These are phyloP conservation scores for Plasmodium vivax DNA, from an alignment of 169 alveolate genomes.

Conservation along the genomic window DNA sequence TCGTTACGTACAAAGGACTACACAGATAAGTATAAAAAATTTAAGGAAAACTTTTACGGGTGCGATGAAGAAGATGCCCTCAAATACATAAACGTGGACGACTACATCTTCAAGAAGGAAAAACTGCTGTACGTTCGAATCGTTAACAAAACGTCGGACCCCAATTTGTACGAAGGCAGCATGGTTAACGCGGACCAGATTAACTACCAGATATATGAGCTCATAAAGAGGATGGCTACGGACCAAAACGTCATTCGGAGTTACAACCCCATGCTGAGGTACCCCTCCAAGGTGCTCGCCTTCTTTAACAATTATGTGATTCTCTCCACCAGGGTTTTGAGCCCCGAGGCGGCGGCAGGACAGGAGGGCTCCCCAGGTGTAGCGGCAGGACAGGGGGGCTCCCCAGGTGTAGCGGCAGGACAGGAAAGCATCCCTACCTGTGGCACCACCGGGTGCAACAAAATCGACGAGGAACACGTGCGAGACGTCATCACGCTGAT, in stretches of 20 bases:
- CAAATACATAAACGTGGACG: constrained; percentile 67
- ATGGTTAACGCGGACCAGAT: constrained; percentile 43
- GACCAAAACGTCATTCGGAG: not conserved
- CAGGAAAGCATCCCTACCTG: not conserved
- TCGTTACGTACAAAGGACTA: constrained; percentile 18
- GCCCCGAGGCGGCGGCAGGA: not conserved
- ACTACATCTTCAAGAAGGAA: constrained; percentile 69
- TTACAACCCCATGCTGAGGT: constrained; percentile 44
- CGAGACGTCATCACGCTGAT: constrained; percentile 58
- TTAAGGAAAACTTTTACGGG: constrained; percentile 45
- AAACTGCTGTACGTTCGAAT: constrained; percentile 64
- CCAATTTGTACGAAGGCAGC: constrained; percentile 71
- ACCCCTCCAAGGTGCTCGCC: constrained; percentile 68
- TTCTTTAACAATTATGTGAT: constrained; percentile 63
- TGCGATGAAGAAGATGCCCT: constrained; percentile 68
- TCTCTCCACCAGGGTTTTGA: constrained; percentile 42
- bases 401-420: not conserved
- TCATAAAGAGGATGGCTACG: constrained; percentile 32
- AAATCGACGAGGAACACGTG: not conserved
- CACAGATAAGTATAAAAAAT: constrained; percentile 29
- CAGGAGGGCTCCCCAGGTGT: not conserved
- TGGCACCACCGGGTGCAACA: not conserved
- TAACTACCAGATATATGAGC: constrained; percentile 30
- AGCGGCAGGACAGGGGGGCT: not conserved
- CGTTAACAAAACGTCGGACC: constrained; percentile 53